A percentile compares a stretch with the other conserved stretches of the same genome.
These are phyloP conservation scores for Collariella sp. DNA, from an alignment of 495 filamentous ascomycete species.

Conservation along the genomic window DNA sequence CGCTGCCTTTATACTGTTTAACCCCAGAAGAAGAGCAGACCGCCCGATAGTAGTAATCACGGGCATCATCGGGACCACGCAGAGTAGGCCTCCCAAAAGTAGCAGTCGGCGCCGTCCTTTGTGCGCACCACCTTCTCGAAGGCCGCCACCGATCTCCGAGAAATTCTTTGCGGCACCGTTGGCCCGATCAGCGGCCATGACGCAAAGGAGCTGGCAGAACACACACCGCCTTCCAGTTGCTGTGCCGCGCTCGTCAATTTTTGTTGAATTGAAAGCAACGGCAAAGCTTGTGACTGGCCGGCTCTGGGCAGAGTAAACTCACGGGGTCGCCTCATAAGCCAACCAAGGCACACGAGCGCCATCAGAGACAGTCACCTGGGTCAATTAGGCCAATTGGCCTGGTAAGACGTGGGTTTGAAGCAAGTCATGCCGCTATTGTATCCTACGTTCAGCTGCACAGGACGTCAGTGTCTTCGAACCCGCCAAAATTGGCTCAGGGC, in stretches of 20 bases:
- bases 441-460: too few relatives aligned
- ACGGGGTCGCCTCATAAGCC: too few relatives aligned
- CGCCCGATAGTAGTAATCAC: constrained; percentile 1
- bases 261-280: background rate
- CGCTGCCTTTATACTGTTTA: constrained; percentile 12
- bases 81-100: background rate
- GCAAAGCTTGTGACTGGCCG: constrained; percentile 18
- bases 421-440: background rate
- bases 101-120: background rate
- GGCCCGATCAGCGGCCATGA: constrained; percentile 17
- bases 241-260: background rate
- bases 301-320: background rate
- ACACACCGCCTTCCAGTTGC: constrained; percentile 18
- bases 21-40: background rate
- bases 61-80: background rate
- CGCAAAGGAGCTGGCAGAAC: constrained; percentile 19
- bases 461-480: too few relatives aligned
- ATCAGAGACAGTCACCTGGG: background rate
- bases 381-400: background rate
- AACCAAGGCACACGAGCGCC: too few relatives aligned
- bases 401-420: too few relatives aligned
- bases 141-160: background rate
- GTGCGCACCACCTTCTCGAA: background rate
- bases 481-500: too few relatives aligned
- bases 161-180: constrained; percentile 13